Conservation (phyloP, 148 eudicot genomes). For the Oxyria digyna region DNA sequence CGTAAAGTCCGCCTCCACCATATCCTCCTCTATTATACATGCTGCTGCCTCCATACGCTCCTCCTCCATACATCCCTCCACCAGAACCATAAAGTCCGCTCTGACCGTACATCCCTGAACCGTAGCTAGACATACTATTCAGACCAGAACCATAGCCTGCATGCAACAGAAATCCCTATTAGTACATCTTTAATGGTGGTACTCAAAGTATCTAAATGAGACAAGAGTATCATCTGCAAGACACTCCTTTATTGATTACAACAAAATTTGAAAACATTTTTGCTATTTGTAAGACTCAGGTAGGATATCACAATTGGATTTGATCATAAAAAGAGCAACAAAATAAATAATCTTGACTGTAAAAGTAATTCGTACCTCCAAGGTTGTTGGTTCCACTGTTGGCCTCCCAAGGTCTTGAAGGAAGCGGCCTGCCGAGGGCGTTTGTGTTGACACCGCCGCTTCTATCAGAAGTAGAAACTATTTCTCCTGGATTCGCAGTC, state of each 20-base stretch:
- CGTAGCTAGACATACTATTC: conserved; percentile 46
- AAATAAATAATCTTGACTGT: not conserved
- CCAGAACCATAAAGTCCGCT: conserved; percentile 54
- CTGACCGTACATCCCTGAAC: conserved; percentile 33
- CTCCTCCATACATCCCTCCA: conserved; percentile 36
- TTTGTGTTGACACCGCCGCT: conserved; percentile 35
- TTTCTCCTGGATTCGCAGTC: conserved; percentile 87
- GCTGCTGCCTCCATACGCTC: too few relatives aligned
- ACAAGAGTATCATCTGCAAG: too few relatives aligned
- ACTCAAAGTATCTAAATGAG: too few relatives aligned
- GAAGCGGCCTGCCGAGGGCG: conserved; percentile 69
- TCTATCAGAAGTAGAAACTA: conserved; percentile 52
- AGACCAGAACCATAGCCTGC: conserved; percentile 63
- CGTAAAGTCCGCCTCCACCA: conserved; percentile 54
- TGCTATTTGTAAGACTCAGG: too few relatives aligned
- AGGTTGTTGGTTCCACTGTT: conserved; percentile 30
- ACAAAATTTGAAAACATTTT: too few relatives aligned
- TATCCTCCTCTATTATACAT: conserved; percentile 21
- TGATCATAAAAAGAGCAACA: conserved; percentile 6
- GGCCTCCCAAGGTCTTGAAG: conserved; percentile 91
- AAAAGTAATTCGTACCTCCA: conserved; percentile 43
- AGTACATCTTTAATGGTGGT: too few relatives aligned
- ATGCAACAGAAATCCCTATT: conserved; percentile 7
- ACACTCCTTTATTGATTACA: too few relatives aligned
- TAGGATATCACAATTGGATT: too few relatives aligned